Conservation (phyloP, 768 basidiomycete genomes). For the Mycena pura region DNA sequence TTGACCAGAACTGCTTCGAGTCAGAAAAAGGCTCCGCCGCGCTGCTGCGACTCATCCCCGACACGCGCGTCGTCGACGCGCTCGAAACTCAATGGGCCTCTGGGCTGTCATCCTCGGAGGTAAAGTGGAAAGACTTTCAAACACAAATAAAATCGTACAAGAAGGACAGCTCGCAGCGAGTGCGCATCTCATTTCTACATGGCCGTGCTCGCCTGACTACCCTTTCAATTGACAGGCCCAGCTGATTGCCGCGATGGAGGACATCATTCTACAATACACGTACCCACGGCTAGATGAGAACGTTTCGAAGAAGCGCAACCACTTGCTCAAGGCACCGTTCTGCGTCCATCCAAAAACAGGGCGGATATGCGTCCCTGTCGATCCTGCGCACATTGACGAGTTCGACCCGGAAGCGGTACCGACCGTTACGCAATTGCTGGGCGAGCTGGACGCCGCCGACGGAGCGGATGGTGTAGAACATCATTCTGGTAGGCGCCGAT, state of each 20-base stretch:
- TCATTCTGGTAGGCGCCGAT: conserved; percentile 51
- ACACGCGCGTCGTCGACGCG: conserved; percentile 51
- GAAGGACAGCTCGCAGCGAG: conserved; percentile 40
- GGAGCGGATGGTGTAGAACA: conserved; percentile 49
- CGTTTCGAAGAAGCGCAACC: conserved; percentile 96
- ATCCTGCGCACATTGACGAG: conserved; percentile 72
- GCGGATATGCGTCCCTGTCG: conserved; percentile 91
- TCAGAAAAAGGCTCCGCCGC: conserved; percentile 74
- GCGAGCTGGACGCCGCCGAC: conserved; percentile 68
- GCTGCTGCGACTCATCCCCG: conserved; percentile 78
- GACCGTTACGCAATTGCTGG: conserved; percentile 82
- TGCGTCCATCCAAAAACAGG: conserved; percentile 97
- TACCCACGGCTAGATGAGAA: conserved; percentile 97
- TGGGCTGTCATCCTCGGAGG: conserved; percentile 59
- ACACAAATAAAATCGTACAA: conserved; percentile 40
- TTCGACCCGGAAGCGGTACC: conserved; percentile 91
- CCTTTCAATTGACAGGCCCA: conserved; percentile 30
- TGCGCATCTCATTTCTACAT: conserved; percentile 17
- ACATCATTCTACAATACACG: conserved; percentile 90
- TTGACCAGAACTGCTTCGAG: conserved; percentile 86
- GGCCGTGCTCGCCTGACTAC: conserved; percentile 3
- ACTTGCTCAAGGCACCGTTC: conserved; percentile 97
- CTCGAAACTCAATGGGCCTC: conserved; percentile 68
- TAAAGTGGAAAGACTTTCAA: conserved; percentile 79
- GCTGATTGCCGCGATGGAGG: conserved; percentile 69